A percentile compares a stretch with the other conserved stretches of the same genome.
These are phyloP conservation scores for Aspergillus clavatus DNA, from an alignment of 2,329 filamentous ascomycete genomes.

Conservation along the genomic window DNA sequence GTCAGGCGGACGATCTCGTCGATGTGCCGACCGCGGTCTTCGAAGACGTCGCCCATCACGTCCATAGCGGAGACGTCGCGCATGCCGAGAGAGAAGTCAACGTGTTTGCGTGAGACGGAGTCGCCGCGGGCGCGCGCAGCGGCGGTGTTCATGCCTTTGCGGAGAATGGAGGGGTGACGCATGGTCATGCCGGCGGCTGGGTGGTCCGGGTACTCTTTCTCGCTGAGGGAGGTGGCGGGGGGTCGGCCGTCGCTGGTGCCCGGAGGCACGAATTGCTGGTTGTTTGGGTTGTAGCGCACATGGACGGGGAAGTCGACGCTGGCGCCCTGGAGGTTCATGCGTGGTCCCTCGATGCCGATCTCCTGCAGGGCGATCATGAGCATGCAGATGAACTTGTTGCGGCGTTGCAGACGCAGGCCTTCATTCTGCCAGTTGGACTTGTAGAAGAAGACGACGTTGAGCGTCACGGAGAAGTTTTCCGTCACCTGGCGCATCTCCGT, in stretches of 20 bases:
- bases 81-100: slow-evolving; percentile 69
- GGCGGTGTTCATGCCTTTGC: slow-evolving; percentile 43
- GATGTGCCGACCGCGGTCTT: slow-evolving; percentile 47
- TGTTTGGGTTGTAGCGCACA: slow-evolving; percentile 48
- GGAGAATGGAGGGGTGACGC: slow-evolving; percentile 52
- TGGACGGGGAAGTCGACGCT: slow-evolving; percentile 64
- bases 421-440: slow-evolving; percentile 97
- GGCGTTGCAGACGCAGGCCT: slow-evolving; percentile 76
- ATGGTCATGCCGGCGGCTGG: slow-evolving; percentile 13
- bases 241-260: slow-evolving; percentile 44
- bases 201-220: slow-evolving; percentile 25
- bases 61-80: slow-evolving; percentile 54
- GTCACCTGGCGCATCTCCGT: slow-evolving; percentile 76
- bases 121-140: slow-evolving; percentile 51
- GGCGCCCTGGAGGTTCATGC: slow-evolving; percentile 65
- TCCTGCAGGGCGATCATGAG: slow-evolving; percentile 81
- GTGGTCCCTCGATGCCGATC: slow-evolving; percentile 78
- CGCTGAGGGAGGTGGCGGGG: slow-evolving; percentile 28
- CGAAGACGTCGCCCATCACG: slow-evolving; percentile 61
- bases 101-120: slow-evolving; percentile 57
- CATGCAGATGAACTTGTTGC: slow-evolving; percentile 92
- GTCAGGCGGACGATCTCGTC: slow-evolving; percentile 36
- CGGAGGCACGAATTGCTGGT: slow-evolving; percentile 39
- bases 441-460: slow-evolving; percentile 96
- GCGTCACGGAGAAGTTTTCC: slow-evolving; percentile 76